phyloP scores from a whole-genome alignment of 106 monocot species.

The Dioscorea zingiberensis region DNA sequence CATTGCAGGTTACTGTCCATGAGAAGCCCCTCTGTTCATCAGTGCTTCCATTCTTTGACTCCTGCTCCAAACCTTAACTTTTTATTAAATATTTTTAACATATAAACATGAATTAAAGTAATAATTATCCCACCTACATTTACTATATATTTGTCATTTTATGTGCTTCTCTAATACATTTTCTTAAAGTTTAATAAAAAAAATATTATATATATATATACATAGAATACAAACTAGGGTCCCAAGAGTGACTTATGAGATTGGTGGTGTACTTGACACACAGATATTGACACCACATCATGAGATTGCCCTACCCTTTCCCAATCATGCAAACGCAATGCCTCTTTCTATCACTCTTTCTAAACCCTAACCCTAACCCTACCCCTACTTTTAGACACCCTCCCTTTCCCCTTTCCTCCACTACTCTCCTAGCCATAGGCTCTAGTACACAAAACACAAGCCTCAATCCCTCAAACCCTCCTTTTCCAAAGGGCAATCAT shows the following conservation, averaged over 20 bases:
- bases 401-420: no score
- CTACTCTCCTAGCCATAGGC: not conserved
- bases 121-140: no score
- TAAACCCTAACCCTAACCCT: not conserved
- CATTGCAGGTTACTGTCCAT: no score
- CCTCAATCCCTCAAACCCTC: not conserved
- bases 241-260: not conserved
- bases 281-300: constrained; percentile 3
- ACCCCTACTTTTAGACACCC: not conserved
- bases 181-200: no score
- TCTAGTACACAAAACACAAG: not conserved
- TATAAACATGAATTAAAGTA: no score
- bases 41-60: no score
- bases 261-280: not conserved
- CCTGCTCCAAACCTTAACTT: no score
- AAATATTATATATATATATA: no score
- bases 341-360: not conserved
- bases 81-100: no score
- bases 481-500: constrained; percentile 3
- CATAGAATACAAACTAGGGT: not conserved
- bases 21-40: no score
- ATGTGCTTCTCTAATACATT: no score
- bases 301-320: constrained; percentile 2
- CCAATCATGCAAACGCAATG: constrained; percentile 5
- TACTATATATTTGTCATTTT: no score